phyloP scores from a whole-genome alignment of 2,329 filamentous ascomycete genomes.

The Camillea tinctor region DNA sequence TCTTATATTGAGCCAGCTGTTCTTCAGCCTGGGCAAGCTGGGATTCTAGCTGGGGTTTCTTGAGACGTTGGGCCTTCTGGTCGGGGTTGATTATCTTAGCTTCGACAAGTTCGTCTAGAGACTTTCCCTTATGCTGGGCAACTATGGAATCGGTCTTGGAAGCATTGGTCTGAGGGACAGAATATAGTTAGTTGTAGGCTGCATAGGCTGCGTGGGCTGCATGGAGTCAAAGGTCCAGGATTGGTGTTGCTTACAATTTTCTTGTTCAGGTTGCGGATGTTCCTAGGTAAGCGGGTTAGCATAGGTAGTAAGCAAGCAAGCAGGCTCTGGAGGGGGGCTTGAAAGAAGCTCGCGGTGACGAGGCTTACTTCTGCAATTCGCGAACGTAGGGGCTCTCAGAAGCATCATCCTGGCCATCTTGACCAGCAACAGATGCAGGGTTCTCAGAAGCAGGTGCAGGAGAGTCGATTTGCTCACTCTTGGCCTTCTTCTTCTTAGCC shows the following conservation, averaged over 20 bases:
- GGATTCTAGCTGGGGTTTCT: conserved; percentile 70
- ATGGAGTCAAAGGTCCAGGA: background rate
- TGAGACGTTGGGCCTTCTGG: conserved; percentile 73
- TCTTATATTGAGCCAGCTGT: conserved; percentile 71
- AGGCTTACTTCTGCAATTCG: conserved; percentile 84
- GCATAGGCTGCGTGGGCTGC: background rate
- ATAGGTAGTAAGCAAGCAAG: conserved; percentile 2
- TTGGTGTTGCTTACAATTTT: conserved; percentile 70
- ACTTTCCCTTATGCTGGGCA: conserved; percentile 66
- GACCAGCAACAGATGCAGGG: conserved; percentile 45
- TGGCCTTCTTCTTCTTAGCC: conserved; percentile 68
- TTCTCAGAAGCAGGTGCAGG: conserved; percentile 52
- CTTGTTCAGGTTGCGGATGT: conserved; percentile 88
- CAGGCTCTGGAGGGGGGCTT: background rate
- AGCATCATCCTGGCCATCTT: conserved; percentile 57
- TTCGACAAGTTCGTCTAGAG: conserved; percentile 70
- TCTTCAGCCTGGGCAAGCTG: conserved; percentile 71
- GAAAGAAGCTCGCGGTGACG: background rate
- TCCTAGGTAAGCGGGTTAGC: conserved; percentile 51
- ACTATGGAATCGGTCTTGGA: conserved; percentile 71
- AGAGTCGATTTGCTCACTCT: conserved; percentile 52
- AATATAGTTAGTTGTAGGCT: conserved; percentile 1
- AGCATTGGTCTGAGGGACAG: conserved; percentile 56
- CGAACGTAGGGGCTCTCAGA: conserved; percentile 78
- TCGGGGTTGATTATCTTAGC: conserved; percentile 75